phyloP scores from a whole-genome alignment of 768 basidiomycete genomes.

The Leccinellum rugosiceps region DNA sequence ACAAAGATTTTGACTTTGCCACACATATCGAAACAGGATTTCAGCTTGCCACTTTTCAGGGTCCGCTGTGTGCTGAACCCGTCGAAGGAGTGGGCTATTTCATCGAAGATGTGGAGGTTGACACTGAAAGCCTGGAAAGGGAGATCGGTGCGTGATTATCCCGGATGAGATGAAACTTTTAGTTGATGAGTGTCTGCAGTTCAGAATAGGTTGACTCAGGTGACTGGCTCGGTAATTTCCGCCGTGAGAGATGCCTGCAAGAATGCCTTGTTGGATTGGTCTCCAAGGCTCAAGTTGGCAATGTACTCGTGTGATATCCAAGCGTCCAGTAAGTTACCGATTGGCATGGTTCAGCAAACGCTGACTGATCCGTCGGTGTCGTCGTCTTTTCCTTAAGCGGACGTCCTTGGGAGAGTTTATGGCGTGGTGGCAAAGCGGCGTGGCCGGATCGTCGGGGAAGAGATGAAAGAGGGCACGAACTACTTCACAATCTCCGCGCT shows the following conservation, averaged over 20 bases:
- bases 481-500: conserved; percentile 92
- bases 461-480: conserved; percentile 96
- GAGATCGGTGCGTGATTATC: conserved; percentile 56
- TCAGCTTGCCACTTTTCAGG: conserved; percentile 91
- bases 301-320: conserved; percentile 99
- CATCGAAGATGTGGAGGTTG: conserved; percentile 70
- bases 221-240: conserved; percentile 88
- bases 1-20: conserved; percentile 59
- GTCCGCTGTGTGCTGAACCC: conserved; percentile 93
- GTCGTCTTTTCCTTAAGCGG: conserved; percentile 50
- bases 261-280: conserved; percentile 93
- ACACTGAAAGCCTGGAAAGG: conserved; percentile 54
- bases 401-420: conserved; percentile 96
- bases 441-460: conserved; percentile 91
- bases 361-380: conserved; percentile 4
- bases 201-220: conserved; percentile 77
- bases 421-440: conserved; percentile 90
- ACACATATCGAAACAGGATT: conserved; percentile 89
- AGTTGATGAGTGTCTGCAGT: conserved; percentile 41
- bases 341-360: neutral
- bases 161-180: conserved; percentile 1
- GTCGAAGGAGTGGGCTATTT: conserved; percentile 92
- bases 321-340: conserved; percentile 74
- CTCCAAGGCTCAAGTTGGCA: conserved; percentile 91
- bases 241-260: conserved; percentile 87